phyloP scores from a whole-genome alignment of 2,329 filamentous ascomycete genomes.

The Exserohilum turcica region DNA sequence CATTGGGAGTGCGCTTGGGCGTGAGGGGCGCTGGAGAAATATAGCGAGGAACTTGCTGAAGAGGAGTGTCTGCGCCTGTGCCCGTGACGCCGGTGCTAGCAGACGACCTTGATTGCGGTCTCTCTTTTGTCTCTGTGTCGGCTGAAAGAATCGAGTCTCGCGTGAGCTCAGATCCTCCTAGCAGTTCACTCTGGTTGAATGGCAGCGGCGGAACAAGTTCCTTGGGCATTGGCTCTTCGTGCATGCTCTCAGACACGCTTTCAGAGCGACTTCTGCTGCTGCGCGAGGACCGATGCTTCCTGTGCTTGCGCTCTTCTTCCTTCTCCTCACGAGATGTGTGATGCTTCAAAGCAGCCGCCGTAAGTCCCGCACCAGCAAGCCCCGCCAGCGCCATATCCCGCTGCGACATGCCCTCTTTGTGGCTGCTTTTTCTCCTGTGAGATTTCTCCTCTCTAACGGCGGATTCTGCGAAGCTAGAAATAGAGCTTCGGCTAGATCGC shows the following conservation, averaged over 20 bases:
- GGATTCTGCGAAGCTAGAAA: conserved; percentile 48
- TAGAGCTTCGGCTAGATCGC: conserved; percentile 58
- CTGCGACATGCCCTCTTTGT: conserved; percentile 49
- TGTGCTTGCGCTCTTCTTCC: conserved; percentile 50
- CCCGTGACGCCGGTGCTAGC: conserved; percentile 53
- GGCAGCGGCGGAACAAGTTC: conserved; percentile 79
- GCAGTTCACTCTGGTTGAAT: conserved; percentile 77
- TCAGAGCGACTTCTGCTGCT: conserved; percentile 58
- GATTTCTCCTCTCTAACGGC: conserved; percentile 52
- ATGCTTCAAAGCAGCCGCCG: conserved; percentile 65
- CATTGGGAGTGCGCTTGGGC: conserved; percentile 64
- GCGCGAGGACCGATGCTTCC: conserved; percentile 55
- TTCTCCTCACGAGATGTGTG: conserved; percentile 65
- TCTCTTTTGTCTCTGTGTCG: conserved; percentile 64
- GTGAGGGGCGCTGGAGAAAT: conserved; percentile 66
- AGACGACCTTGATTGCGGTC: conserved; percentile 65
- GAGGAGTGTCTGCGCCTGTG: conserved; percentile 55
- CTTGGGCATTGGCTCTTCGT: conserved; percentile 55
- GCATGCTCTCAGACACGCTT: conserved; percentile 60
- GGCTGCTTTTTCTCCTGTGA: conserved; percentile 59
- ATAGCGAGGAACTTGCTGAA: conserved; percentile 68
- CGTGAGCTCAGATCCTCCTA: conserved; percentile 79
- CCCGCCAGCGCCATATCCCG: conserved; percentile 62
- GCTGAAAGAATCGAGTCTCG: conserved; percentile 85
- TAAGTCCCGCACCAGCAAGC: conserved; percentile 61